phyloP scores from a whole-genome alignment of 768 basidiomycete genomes.

The Suillus spraguei region DNA sequence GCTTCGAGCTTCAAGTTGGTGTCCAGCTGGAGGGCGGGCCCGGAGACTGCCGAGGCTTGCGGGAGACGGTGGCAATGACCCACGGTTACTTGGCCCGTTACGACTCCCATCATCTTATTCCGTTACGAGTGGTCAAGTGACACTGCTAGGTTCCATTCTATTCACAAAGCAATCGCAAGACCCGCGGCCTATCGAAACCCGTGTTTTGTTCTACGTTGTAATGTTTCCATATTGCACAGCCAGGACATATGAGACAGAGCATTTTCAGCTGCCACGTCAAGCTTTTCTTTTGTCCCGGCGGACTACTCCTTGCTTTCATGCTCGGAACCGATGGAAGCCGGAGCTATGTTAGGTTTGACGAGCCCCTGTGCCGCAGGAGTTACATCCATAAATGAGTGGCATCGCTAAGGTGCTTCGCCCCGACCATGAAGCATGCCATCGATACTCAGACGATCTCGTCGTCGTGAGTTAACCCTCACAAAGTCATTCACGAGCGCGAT shows the following conservation, averaged over 20 bases:
- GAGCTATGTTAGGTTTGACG: slow-evolving; percentile 17
- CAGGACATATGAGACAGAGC: background rate
- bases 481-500: slow-evolving; percentile 53
- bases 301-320: slow-evolving; percentile 12
- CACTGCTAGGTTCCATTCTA: background rate
- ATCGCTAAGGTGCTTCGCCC: slow-evolving; percentile 15
- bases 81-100: too few species aligned
- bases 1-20: too few species aligned
- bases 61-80: too few species aligned
- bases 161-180: background rate
- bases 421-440: slow-evolving; percentile 37
- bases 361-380: slow-evolving; percentile 33
- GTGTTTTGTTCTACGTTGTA: background rate
- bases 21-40: too few species aligned
- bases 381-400: slow-evolving; percentile 32
- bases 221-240: background rate
- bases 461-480: slow-evolving; percentile 48
- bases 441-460: slow-evolving; percentile 49
- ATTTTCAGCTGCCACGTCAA: background rate
- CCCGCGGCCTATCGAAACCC: background rate
- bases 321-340: slow-evolving; percentile 20
- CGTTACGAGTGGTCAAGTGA: background rate
- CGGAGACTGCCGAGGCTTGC: too few species aligned
- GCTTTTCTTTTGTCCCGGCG: slow-evolving; percentile 3
- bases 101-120: too few species aligned